Evolutionary conservation across 2,329 filamentous ascomycete species (phyloP).

Genomic region (Venturia pyrina): DNA sequence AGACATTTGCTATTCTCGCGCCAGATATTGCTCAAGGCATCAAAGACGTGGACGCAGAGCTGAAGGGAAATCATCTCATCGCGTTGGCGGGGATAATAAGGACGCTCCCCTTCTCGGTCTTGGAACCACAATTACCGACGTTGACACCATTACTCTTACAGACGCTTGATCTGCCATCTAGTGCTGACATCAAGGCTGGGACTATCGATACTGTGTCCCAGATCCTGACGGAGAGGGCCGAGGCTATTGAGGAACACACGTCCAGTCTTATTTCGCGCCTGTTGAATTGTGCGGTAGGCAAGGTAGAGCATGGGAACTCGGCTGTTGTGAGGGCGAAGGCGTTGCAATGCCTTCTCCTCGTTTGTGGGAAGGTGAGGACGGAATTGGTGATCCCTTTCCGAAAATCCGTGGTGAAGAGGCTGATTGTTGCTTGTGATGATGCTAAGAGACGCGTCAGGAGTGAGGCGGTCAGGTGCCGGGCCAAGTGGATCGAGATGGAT

Average conservation of each 20-base stretch:
- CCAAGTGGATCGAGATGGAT: slow-evolving; percentile 50
- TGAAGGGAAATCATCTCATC: slow-evolving; percentile 52
- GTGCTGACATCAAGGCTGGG: slow-evolving; percentile 45
- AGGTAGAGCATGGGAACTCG: slow-evolving; percentile 18
- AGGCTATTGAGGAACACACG: slow-evolving; percentile 44
- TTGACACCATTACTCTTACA: slow-evolving; percentile 53
- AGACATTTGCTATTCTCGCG: slow-evolving; percentile 49
- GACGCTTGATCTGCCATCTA: slow-evolving; percentile 42
- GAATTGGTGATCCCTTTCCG: slow-evolving; percentile 48
- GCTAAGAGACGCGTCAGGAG: slow-evolving; percentile 51
- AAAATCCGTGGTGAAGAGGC: slow-evolving; percentile 44
- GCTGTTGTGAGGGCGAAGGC: slow-evolving; percentile 37
- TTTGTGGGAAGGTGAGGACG: slow-evolving; percentile 37
- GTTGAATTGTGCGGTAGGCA: slow-evolving; percentile 34
- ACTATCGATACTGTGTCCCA: slow-evolving; percentile 50
- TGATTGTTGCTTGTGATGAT: slow-evolving; percentile 50
- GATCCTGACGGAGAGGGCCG: slow-evolving; percentile 48
- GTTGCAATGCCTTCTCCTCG: slow-evolving; percentile 37
- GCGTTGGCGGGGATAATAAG: slow-evolving; percentile 52
- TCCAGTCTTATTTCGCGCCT: slow-evolving; percentile 47
- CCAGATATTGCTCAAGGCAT: slow-evolving; percentile 47
- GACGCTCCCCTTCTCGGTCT: slow-evolving; percentile 48
- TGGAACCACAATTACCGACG: slow-evolving; percentile 47
- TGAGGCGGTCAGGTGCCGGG: slow-evolving; percentile 51
- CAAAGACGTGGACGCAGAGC: slow-evolving; percentile 30